A percentile compares a stretch with the other conserved stretches of the same genome.
Conservation (phyloP, 2,329 filamentous ascomycete species). For the Bertia moriformis region DNA sequence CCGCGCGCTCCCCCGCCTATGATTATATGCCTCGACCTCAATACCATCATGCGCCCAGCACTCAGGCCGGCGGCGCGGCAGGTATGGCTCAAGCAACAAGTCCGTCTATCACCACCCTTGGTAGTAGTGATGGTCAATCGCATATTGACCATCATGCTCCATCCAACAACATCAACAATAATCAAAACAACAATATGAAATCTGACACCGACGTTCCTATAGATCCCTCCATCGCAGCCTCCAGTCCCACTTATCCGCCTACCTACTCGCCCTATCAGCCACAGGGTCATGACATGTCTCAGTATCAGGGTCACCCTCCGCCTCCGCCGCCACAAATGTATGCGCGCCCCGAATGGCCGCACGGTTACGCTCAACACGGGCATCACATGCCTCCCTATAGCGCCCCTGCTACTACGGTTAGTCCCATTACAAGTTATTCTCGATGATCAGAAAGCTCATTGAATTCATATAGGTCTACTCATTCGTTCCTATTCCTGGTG, state of each 20-base stretch:
- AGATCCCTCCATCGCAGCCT: constrained; percentile 94
- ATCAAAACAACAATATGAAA: constrained; percentile 65
- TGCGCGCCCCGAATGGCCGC: constrained; percentile 26
- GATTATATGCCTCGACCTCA: constrained; percentile 70
- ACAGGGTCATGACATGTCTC: constrained; percentile 66
- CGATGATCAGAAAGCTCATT: constrained; percentile 22
- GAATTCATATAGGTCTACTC: constrained; percentile 73
- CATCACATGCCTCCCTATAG: constrained; percentile 30
- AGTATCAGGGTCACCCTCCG: constrained; percentile 51
- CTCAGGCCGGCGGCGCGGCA: constrained; percentile 58
- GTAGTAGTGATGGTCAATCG: constrained; percentile 44
- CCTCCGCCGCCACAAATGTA: constrained; percentile 28
- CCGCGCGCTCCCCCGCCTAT: constrained; percentile 71
- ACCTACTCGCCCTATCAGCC: constrained; percentile 75
- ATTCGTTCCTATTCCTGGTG: constrained; percentile 91
- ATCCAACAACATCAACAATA: too few species aligned
- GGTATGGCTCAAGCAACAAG: constrained; percentile 98
- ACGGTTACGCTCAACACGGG: constrained; percentile 24
- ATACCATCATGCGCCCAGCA: constrained; percentile 64
- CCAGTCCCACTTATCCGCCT: constrained; percentile 80
- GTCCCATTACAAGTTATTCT: too few species aligned
- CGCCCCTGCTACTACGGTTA: constrained; percentile 38
- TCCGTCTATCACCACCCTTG: constrained; percentile 83
- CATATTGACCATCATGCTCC: too few species aligned
- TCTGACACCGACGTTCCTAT: constrained; percentile 96